Percentiles rank a stretch among this genome's conserved stretches.
These are phyloP conservation scores for Pythium phragmiticola DNA, from an alignment of 352 stramenopile genomes.

Conservation along the genomic window DNA sequence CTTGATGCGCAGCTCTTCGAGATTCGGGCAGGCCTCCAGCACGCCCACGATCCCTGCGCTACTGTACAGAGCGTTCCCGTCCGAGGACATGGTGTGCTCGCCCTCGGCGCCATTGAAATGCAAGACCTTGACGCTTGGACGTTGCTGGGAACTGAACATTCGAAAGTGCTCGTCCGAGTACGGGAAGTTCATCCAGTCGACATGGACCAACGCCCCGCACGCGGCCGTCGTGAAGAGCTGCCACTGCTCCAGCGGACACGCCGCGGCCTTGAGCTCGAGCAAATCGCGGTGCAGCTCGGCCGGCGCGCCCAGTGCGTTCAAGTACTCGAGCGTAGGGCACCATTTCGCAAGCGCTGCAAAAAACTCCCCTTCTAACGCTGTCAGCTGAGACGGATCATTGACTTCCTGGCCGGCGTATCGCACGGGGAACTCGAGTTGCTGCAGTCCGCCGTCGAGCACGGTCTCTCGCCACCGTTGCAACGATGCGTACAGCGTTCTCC, in stretches of 20 bases:
- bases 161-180: slow-evolving; percentile 20
- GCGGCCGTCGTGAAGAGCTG: neutral
- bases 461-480: slow-evolving; percentile 6
- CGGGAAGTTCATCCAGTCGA: slow-evolving; percentile 20
- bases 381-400: neutral
- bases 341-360: slow-evolving; percentile 11
- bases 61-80: slow-evolving; percentile 7
- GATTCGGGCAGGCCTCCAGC: slow-evolving; percentile 9
- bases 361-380: slow-evolving; percentile 13
- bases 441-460: neutral
- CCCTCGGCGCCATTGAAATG: slow-evolving; percentile 16
- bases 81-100: slow-evolving; percentile 1
- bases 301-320: slow-evolving; percentile 9
- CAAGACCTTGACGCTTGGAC: slow-evolving; percentile 4
- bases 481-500: slow-evolving; percentile 3
- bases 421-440: slow-evolving; percentile 19
- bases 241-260: slow-evolving; percentile 11
- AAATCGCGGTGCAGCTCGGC: neutral
- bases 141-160: neutral
- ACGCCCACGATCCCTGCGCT: slow-evolving; percentile 2
- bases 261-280: neutral
- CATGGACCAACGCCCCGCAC: neutral
- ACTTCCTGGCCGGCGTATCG: slow-evolving; percentile 2
- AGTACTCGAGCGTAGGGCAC: slow-evolving; percentile 11
- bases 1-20: slow-evolving; percentile 15